These are phyloP conservation scores for Boletales sp. DNA, from an alignment of 768 basidiomycete genomes.

Conservation along the genomic window DNA sequence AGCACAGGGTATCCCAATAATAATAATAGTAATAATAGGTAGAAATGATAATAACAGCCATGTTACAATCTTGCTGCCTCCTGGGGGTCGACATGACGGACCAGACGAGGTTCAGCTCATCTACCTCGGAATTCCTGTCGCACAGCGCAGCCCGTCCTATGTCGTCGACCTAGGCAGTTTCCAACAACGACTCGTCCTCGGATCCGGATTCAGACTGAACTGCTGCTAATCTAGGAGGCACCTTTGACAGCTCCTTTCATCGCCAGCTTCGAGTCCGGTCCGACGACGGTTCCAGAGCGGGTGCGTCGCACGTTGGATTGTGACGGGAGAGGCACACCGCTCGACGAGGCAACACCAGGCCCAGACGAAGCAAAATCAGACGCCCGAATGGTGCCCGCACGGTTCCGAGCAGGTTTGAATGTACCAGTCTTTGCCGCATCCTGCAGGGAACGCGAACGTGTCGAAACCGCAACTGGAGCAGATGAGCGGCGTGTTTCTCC, in stretches of 20 bases:
- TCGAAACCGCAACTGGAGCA: not conserved
- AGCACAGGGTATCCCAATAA: not conserved
- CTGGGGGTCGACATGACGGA: slow-evolving; percentile 6
- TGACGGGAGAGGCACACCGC: not conserved
- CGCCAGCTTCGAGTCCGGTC: slow-evolving; percentile 24
- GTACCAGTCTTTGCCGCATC: slow-evolving; percentile 2
- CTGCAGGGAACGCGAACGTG: slow-evolving; percentile 23
- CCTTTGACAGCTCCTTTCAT: slow-evolving; percentile 1
- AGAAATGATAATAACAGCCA: not conserved
- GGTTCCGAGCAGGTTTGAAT: slow-evolving; percentile 30
- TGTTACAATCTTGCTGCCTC: slow-evolving; percentile 5
- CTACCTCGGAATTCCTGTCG: slow-evolving; percentile 3
- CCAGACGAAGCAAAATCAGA: slow-evolving; percentile 36
- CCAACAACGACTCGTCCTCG: slow-evolving; percentile 23
- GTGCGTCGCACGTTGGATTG: slow-evolving; percentile 35
- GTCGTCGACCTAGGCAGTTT: slow-evolving; percentile 18
- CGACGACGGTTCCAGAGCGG: slow-evolving; percentile 48
- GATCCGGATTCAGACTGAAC: slow-evolving; percentile 7
- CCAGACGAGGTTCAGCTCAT: slow-evolving; percentile 30
- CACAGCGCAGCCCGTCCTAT: slow-evolving; percentile 11
- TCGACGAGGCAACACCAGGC: slow-evolving; percentile 3
- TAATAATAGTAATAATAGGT: not conserved
- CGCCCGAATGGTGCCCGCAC: slow-evolving; percentile 50
- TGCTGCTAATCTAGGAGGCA: not conserved
- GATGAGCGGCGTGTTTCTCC: slow-evolving; percentile 1